phyloP scores from a whole-genome alignment of 495 filamentous ascomycete species.

The Daldinia loculata region DNA sequence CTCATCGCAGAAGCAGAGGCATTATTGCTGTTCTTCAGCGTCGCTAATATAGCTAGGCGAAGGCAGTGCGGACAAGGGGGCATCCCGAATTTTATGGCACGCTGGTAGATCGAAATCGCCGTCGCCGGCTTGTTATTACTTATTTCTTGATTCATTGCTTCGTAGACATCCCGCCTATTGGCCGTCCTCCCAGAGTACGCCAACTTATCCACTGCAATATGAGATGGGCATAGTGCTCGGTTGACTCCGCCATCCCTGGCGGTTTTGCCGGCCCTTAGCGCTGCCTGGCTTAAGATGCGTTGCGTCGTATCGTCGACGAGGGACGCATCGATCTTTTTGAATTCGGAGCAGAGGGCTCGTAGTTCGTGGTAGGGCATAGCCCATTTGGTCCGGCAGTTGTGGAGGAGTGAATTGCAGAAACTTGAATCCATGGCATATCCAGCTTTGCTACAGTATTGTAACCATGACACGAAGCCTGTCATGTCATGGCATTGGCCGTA shows the following conservation, averaged over 20 bases:
- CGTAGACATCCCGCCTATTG: conserved; percentile 42
- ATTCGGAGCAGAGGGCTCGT: conserved; percentile 46
- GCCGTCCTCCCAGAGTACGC: conserved; percentile 39
- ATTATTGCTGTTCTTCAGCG: conserved; percentile 35
- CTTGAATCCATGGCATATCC: conserved; percentile 49
- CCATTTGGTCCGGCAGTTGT: conserved; percentile 47
- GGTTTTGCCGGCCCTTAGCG: conserved; percentile 34
- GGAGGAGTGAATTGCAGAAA: conserved; percentile 55
- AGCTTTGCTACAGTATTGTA: conserved; percentile 45
- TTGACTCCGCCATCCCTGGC: conserved; percentile 1
- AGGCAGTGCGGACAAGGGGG: conserved; percentile 45
- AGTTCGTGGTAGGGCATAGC: conserved; percentile 53
- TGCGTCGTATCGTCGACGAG: conserved; percentile 47
- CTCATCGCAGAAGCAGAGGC: conserved; percentile 36
- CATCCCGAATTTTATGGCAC: conserved; percentile 45
- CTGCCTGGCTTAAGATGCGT: conserved; percentile 51
- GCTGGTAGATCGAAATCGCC: conserved; percentile 51
- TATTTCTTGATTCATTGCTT: conserved; percentile 51
- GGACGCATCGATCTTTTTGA: conserved; percentile 43
- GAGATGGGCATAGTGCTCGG: conserved; percentile 18
- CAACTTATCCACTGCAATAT: conserved; percentile 26
- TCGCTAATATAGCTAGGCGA: conserved; percentile 53
- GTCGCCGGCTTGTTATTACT: conserved; percentile 21
- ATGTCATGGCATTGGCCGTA: conserved; percentile 55
- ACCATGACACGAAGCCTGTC: conserved; percentile 48